phyloP scores from a whole-genome alignment of 768 basidiomycete species.

The Suillus tomentosus region DNA sequence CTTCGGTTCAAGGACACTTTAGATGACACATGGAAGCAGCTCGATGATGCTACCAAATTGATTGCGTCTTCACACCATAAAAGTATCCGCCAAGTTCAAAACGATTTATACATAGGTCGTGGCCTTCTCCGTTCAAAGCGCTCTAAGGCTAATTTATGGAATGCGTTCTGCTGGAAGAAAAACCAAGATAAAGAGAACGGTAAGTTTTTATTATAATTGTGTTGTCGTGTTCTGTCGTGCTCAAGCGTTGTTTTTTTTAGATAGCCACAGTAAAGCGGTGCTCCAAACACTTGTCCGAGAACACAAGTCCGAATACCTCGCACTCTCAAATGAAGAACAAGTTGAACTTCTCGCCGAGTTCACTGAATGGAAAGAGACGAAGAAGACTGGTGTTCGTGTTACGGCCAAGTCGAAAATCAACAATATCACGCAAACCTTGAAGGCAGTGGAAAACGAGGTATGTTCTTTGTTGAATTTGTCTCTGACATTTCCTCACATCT shows the following conservation, averaged over 20 bases:
- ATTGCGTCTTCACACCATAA: constrained; percentile 9
- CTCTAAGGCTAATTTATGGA: constrained; percentile 12
- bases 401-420: constrained; percentile 4
- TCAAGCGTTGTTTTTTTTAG: not conserved
- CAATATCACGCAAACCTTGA: constrained; percentile 11
- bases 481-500: not conserved
- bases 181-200: not conserved
- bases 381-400: not conserved
- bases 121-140: not conserved
- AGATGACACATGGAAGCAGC: constrained; percentile 12
- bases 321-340: constrained; percentile 4
- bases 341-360: not conserved
- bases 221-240: not conserved
- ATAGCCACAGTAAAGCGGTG: not conserved
- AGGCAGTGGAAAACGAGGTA: constrained; percentile 11
- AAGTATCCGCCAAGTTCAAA: constrained; percentile 12
- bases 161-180: constrained; percentile 16
- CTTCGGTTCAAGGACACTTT: constrained; percentile 4
- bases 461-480: not conserved
- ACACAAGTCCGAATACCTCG: not conserved
- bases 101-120: constrained; percentile 9
- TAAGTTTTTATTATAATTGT: constrained; percentile 6
- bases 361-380: not conserved
- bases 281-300: not conserved
- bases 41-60: constrained; percentile 5